Evolutionary conservation across 371 early-diverging fungal species (phyloP).

Genomic region (Actinomortierella wolfii): DNA sequence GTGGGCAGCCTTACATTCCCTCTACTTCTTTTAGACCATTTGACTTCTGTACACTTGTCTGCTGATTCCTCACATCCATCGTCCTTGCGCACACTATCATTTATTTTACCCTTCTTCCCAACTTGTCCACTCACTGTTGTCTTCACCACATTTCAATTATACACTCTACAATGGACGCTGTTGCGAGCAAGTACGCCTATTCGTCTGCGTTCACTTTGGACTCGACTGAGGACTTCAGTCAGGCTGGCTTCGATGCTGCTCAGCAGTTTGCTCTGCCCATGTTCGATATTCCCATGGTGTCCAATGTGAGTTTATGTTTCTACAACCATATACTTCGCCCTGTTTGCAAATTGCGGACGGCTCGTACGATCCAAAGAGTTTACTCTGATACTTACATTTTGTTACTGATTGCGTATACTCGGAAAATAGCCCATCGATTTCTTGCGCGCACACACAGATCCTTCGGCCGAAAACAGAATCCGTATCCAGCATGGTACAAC

Average conservation of each 20-base stretch:
- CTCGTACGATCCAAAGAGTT: background rate
- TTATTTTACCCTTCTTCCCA: constrained; percentile 4
- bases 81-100: background rate
- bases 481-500: constrained; percentile 99
- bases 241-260: constrained; percentile 61
- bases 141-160: constrained; percentile 1
- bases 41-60: background rate
- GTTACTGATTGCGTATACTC: background rate
- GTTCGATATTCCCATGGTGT: constrained; percentile 74
- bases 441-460: constrained; percentile 65
- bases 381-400: background rate
- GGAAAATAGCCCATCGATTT: constrained; percentile 71
- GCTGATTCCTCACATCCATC: too few relatives aligned
- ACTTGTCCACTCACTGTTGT: background rate
- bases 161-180: constrained; percentile 54
- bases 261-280: constrained; percentile 69
- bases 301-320: constrained; percentile 59
- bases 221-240: constrained; percentile 21
- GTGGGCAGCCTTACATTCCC: constrained; percentile 13
- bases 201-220: constrained; percentile 44
- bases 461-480: constrained; percentile 69
- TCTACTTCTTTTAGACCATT: background rate
- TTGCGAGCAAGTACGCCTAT: constrained; percentile 60
- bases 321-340: background rate
- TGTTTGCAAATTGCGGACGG: background rate